Evolutionary conservation across 139 green algal genomes (phyloP).

Genomic region (Haematococcus sp.): DNA sequence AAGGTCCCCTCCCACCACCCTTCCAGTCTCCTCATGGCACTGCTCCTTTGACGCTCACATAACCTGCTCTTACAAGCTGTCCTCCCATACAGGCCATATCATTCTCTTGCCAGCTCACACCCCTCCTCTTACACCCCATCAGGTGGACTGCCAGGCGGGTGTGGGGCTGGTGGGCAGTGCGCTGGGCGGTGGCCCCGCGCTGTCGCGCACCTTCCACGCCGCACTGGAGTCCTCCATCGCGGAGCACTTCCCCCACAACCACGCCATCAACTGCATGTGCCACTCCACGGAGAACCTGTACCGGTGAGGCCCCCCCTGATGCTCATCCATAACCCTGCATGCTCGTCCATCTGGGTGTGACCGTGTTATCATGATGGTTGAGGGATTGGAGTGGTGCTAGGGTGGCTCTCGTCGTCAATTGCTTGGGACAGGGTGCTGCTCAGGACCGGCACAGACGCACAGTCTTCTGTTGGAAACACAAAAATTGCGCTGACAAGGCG

Average conservation of each 20-base stretch:
- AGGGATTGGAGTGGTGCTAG: no score
- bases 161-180: conserved; percentile 52
- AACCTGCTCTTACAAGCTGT: no score
- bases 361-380: neutral
- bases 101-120: neutral
- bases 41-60: no score
- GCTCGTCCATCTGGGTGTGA: no score
- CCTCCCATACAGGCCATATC: neutral
- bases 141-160: conserved; percentile 40
- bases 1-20: no score
- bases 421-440: no score
- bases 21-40: no score
- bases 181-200: conserved; percentile 10
- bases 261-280: conserved; percentile 99
- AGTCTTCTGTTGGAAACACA: no score
- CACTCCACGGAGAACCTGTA: conserved; percentile 97
- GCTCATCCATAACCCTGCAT: no score
- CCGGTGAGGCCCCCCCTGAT: conserved; percentile 38
- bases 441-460: no score
- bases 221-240: conserved; percentile 78
- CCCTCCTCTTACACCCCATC: neutral
- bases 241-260: conserved; percentile 84
- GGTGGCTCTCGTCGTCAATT: no score
- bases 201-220: conserved; percentile 51
- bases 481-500: no score